These are phyloP conservation scores for Epicoccum nigrum DNA, from an alignment of 2,329 filamentous ascomycete genomes.

Conservation along the genomic window DNA sequence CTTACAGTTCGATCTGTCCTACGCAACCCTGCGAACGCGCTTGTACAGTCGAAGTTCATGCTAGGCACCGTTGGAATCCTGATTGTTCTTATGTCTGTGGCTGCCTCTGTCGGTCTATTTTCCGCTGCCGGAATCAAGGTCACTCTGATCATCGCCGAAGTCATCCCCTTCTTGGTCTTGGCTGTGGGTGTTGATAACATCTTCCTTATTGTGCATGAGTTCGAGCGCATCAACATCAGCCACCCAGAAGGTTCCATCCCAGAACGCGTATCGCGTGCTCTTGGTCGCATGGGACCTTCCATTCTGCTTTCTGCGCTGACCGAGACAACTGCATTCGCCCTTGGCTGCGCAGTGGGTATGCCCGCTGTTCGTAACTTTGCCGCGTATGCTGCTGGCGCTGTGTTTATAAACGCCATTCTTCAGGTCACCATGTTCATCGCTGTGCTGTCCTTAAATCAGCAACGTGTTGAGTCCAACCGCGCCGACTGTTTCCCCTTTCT, in stretches of 20 bases:
- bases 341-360: conserved; percentile 96
- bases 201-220: conserved; percentile 97
- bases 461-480: conserved; percentile 83
- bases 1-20: conserved; percentile 78
- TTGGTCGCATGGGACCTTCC: conserved; percentile 96
- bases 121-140: conserved; percentile 91
- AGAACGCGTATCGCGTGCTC: conserved; percentile 80
- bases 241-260: conserved; percentile 89
- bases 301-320: conserved; percentile 95
- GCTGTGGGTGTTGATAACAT: conserved; percentile 99
- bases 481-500: conserved; percentile 93
- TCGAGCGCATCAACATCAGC: conserved; percentile 91
- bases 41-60: conserved; percentile 96
- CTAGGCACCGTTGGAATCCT: conserved; percentile 92
- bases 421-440: conserved; percentile 98
- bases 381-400: conserved; percentile 91
- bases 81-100: conserved; percentile 97
- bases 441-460: conserved; percentile 87
- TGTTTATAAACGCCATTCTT: conserved; percentile 94
- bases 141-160: conserved; percentile 96
- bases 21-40: conserved; percentile 78
- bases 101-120: conserved; percentile 91
- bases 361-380: conserved; percentile 97
- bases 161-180: conserved; percentile 95
- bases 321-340: conserved; percentile 89